Evolutionary conservation across 2,329 filamentous ascomycete species (phyloP).

Genomic region (Lecanicillium sp.): DNA sequence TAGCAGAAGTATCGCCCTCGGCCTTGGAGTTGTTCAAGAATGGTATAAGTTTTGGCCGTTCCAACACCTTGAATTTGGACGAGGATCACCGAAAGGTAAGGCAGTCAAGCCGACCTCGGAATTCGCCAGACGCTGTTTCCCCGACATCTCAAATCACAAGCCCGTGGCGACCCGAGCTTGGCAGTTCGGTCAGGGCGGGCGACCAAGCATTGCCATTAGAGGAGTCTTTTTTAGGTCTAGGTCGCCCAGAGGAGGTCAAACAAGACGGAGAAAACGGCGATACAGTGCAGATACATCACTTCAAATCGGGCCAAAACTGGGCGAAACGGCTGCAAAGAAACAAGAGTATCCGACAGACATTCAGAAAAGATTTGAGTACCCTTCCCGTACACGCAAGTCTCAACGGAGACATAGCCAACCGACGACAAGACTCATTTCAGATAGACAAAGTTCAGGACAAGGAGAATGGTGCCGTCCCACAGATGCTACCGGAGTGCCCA

Average conservation of each 20-base stretch:
- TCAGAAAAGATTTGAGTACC: no score
- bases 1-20: slow-evolving; percentile 14
- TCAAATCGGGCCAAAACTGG: no score
- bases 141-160: slow-evolving; percentile 3
- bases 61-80: slow-evolving; percentile 5
- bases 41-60: slow-evolving; percentile 20
- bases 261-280: not conserved
- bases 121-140: slow-evolving; percentile 1
- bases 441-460: no score
- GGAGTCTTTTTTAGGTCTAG: slow-evolving; percentile 14
- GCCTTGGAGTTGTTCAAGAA: slow-evolving; percentile 23
- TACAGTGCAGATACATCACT: no score
- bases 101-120: not conserved
- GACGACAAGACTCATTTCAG: no score
- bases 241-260: not conserved
- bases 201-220: not conserved
- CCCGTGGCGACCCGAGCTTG: not conserved
- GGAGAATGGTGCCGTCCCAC: no score
- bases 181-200: no score
- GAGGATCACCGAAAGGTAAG: not conserved
- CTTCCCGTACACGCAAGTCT: no score
- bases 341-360: no score
- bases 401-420: no score
- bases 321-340: no score
- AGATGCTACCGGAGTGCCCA: no score